These are phyloP conservation scores for Boletellus emodensis DNA, from an alignment of 768 basidiomycete species.

Conservation along the genomic window DNA sequence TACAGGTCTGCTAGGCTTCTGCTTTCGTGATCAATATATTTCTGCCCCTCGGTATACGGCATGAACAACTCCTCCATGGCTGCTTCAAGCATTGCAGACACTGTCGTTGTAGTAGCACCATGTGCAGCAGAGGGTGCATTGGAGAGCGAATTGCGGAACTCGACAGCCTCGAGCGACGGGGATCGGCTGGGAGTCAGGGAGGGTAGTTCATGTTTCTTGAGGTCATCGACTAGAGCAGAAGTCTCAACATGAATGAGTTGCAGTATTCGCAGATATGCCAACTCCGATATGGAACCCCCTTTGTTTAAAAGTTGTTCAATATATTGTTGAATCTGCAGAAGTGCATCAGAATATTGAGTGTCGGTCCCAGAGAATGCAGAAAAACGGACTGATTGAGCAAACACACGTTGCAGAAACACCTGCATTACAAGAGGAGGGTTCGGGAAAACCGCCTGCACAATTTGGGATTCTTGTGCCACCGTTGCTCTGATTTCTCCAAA, in stretches of 20 bases:
- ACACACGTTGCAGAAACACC: conserved; percentile 94
- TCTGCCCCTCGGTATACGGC: conserved; percentile 85
- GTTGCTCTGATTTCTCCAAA: conserved; percentile 87
- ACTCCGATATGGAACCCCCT: conserved; percentile 71
- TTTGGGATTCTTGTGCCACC: conserved; percentile 93
- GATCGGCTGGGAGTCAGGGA: conserved; percentile 56
- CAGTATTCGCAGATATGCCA: conserved; percentile 87
- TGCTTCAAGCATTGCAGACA: conserved; percentile 85
- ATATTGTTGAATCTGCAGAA: conserved; percentile 86
- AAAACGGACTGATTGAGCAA: conserved; percentile 85
- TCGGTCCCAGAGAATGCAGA: background rate
- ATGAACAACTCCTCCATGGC: conserved; percentile 96
- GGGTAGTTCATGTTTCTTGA: conserved; percentile 86
- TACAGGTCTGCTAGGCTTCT: conserved; percentile 80
- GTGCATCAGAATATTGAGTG: conserved; percentile 4
- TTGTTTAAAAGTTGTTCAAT: conserved; percentile 84
- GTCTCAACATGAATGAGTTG: conserved; percentile 83
- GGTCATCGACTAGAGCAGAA: conserved; percentile 78
- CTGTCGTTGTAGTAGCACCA: conserved; percentile 42
- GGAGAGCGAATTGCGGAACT: conserved; percentile 55
- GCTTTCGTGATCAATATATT: conserved; percentile 90
- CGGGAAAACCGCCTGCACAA: conserved; percentile 98
- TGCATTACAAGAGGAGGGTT: conserved; percentile 96
- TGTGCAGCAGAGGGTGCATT: conserved; percentile 40
- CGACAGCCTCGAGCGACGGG: conserved; percentile 53